A percentile compares a stretch with the other conserved stretches of the same genome.
phyloP scores from a whole-genome alignment of 495 filamentous ascomycete genomes.

The Trichoderma erinaceum region DNA sequence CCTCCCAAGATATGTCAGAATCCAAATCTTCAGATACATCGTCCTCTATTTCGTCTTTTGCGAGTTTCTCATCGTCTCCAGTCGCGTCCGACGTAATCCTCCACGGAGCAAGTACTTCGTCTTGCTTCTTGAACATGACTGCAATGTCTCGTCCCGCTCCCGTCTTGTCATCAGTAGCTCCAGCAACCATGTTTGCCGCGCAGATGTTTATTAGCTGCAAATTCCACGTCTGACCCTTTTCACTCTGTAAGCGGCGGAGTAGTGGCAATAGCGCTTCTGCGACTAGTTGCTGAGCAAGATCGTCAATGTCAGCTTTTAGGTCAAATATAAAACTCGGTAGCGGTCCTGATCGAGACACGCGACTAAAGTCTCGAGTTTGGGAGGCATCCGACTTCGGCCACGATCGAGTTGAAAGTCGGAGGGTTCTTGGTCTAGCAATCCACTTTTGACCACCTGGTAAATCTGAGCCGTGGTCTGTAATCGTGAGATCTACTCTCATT shows the following conservation, averaged over 20 bases:
- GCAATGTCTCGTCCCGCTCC: slow-evolving; percentile 53
- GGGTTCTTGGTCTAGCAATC: slow-evolving; percentile 46
- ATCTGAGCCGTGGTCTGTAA: slow-evolving; percentile 36
- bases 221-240: slow-evolving; percentile 61
- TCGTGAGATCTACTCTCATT: slow-evolving; percentile 70
- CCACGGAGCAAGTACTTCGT: slow-evolving; percentile 58
- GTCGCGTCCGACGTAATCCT: slow-evolving; percentile 29
- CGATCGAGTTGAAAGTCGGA: slow-evolving; percentile 72
- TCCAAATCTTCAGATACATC: slow-evolving; percentile 21
- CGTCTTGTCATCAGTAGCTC: slow-evolving; percentile 44
- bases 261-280: slow-evolving; percentile 58
- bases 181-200: slow-evolving; percentile 74
- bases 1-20: slow-evolving; percentile 37
- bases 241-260: slow-evolving; percentile 68
- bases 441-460: slow-evolving; percentile 30
- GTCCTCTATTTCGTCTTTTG: slow-evolving; percentile 18
- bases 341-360: slow-evolving; percentile 62
- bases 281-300: slow-evolving; percentile 62
- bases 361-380: slow-evolving; percentile 37
- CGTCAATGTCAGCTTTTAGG: slow-evolving; percentile 49
- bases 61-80: slow-evolving; percentile 14
- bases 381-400: slow-evolving; percentile 46
- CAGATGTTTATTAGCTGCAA: slow-evolving; percentile 79
- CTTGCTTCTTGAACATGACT: slow-evolving; percentile 64
- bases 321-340: slow-evolving; percentile 65